Evolutionary conservation across 352 stramenopile species (phyloP), one percentile per base, ranked within the genome.

Genomic region (Phytopythium delawarense): DNA sequence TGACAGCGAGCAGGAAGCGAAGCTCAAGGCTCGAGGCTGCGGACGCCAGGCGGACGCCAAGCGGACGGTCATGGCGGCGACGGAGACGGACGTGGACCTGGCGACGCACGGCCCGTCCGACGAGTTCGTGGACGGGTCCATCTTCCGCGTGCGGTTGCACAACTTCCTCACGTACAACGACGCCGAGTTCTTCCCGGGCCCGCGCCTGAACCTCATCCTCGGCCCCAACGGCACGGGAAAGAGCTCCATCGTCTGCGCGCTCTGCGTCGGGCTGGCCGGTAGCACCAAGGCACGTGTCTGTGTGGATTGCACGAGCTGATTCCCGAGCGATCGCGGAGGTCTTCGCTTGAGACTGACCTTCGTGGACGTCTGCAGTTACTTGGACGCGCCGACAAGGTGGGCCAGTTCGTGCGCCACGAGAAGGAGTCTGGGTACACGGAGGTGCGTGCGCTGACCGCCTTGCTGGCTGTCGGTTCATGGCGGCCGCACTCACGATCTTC

Each of bases 191-290:
- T 81, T 70, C 61, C 92, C 96, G 0, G 92, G 94, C 0, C 94
- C 94, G 51, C 87, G 97, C 12, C 81, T 99, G 11, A 99, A 99
- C 70, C 84, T 99, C 55, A 96, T 99, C 50, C 76, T 99, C 39
- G 98, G 97, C 1, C 96, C 97, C 3, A 99, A 99, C 63, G 98
- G 98, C 42, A 98, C 95, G 0, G 91, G 90, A 69, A 97, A 97
- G 67, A 92, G 81, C 57, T 94, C 84, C 21, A 98, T 99, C 66
- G 88, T 99, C 32, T 99, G 96, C 72, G 97, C 97, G 34, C 96
- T 99, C 55, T 98, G 91, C 62, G 85, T 99, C 42, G 97, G 96
- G 5, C 78, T 99, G 16, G 97, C 94, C 4, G 97, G 96, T 35
- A 95, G 93, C 63, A 96, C 96, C 7, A 92, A 91, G 64, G 87